Percentiles rank a stretch among this genome's conserved stretches.
These are phyloP conservation scores for Penicillium sp. DNA, from an alignment of 2,329 filamentous ascomycete species.

Conservation along the genomic window DNA sequence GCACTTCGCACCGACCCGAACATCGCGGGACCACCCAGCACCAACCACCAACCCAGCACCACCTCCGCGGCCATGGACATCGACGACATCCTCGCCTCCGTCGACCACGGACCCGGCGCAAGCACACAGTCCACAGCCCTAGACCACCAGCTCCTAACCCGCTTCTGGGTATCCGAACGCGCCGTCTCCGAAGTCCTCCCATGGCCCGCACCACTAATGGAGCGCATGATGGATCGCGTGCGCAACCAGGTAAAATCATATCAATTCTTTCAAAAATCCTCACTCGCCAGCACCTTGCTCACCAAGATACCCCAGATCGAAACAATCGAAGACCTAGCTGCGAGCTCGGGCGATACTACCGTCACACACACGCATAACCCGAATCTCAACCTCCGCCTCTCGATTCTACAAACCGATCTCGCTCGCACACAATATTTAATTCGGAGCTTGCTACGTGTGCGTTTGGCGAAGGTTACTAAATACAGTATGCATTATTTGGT, in stretches of 20 bases:
- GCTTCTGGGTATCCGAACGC: slow-evolving; percentile 90
- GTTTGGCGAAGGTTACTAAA: slow-evolving; percentile 72
- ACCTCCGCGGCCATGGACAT: slow-evolving; percentile 65
- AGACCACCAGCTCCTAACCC: slow-evolving; percentile 86
- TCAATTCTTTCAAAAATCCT: background rate
- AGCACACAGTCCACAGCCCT: slow-evolving; percentile 43
- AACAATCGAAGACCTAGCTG: slow-evolving; percentile 63
- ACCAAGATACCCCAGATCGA: slow-evolving; percentile 52
- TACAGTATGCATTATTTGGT: slow-evolving; percentile 53
- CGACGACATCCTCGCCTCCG: slow-evolving; percentile 74
- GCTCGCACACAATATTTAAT: slow-evolving; percentile 92
- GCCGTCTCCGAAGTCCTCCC: slow-evolving; percentile 84
- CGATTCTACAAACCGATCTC: slow-evolving; percentile 94
- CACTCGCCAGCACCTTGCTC: background rate
- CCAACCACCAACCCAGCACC: background rate
- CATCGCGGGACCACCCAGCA: background rate
- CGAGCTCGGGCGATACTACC: slow-evolving; percentile 45
- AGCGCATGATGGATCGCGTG: slow-evolving; percentile 74
- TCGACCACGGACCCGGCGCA: slow-evolving; percentile 60
- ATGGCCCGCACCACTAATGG: slow-evolving; percentile 75
- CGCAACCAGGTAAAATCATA: slow-evolving; percentile 55
- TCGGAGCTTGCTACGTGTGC: slow-evolving; percentile 75
- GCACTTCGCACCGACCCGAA: background rate
- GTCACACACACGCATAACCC: slow-evolving; percentile 75
- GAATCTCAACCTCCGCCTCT: slow-evolving; percentile 87